Conservation (phyloP, 768 basidiomycete genomes). For the Naganishia onofrii region DNA sequence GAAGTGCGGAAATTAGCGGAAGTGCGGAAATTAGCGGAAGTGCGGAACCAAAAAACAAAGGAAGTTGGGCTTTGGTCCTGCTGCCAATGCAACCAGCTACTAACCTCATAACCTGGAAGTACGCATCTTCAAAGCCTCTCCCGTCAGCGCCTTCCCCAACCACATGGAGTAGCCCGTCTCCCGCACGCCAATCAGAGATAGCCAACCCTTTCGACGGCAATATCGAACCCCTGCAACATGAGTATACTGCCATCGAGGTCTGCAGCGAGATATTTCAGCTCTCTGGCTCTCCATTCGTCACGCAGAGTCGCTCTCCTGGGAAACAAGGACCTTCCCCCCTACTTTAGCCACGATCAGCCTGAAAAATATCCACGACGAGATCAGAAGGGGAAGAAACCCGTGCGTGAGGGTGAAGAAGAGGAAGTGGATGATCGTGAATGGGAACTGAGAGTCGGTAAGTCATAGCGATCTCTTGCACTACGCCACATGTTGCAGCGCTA, state of each 20-base stretch:
- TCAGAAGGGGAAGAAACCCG: constrained; percentile 36
- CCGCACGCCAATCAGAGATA: background rate
- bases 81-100: no score
- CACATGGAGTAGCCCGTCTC: background rate
- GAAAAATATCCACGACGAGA: constrained; percentile 29
- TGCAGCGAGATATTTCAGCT: constrained; percentile 10
- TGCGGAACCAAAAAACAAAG: no score
- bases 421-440: constrained; percentile 50
- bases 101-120: no score
- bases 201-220: background rate
- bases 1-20: no score
- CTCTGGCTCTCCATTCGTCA: constrained; percentile 4
- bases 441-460: constrained; percentile 50
- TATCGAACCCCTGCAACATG: background rate
- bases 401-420: constrained; percentile 33
- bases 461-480: background rate
- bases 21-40: no score
- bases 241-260: background rate
- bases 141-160: background rate
- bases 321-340: constrained; percentile 21
- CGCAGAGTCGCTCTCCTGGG: constrained; percentile 11
- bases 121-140: no score
- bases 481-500: background rate
- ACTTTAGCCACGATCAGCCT: constrained; percentile 11
- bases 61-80: no score